Percentiles rank a stretch among this genome's conserved stretches.
Conservation (phyloP, 2,329 filamentous ascomycete species). For the Aureobasidium sp. region DNA sequence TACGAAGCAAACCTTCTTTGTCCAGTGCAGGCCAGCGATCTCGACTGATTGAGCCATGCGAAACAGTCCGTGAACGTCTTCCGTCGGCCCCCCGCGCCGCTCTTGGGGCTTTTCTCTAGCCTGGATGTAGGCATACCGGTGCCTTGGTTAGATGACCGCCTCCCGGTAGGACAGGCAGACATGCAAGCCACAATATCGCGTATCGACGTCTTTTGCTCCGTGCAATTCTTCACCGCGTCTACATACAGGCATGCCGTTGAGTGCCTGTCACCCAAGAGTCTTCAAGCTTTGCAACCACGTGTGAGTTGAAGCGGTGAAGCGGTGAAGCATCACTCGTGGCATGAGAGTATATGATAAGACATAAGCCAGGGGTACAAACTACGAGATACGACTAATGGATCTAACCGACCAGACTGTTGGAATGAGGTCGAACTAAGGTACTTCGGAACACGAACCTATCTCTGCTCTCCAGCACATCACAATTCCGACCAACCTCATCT, state of each 20-base stretch:
- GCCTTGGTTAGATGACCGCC: neutral
- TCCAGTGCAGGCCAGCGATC: constrained; percentile 2
- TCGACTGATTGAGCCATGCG: neutral
- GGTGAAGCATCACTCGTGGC: neutral
- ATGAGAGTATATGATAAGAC: neutral
- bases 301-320: neutral
- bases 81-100: neutral
- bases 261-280: neutral
- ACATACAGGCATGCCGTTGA: neutral
- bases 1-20: neutral
- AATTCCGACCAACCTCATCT: neutral
- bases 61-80: constrained; percentile 8
- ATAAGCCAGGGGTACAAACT: neutral
- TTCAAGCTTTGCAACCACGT: constrained; percentile 4
- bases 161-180: neutral
- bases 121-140: neutral
- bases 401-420: neutral
- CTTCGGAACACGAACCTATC: neutral
- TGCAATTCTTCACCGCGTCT: neutral
- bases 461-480: neutral
- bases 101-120: neutral
- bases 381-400: neutral
- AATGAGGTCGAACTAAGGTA: neutral
- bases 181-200: constrained; percentile 7
- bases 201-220: neutral